Conservation (phyloP, 306 rosid species). For the Styphnolobium japonicum region DNA sequence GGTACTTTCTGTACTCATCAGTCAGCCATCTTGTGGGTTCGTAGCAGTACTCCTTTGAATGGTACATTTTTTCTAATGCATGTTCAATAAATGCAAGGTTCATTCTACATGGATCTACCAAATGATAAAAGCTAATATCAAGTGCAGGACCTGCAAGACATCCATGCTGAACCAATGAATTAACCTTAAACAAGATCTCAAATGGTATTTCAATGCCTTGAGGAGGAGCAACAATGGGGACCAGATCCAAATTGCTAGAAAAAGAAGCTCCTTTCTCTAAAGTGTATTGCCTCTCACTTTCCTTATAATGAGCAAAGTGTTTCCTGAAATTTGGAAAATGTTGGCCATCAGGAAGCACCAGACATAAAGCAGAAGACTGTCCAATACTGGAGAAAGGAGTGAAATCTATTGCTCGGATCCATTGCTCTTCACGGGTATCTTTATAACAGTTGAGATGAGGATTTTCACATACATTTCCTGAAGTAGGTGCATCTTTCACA, state of each 20-base stretch:
- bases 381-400: constrained; percentile 55
- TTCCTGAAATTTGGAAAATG: constrained; percentile 52
- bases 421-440: constrained; percentile 50
- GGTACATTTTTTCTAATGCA: constrained; percentile 51
- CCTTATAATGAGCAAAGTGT: constrained; percentile 46
- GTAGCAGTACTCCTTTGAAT: constrained; percentile 57
- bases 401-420: constrained; percentile 72
- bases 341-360: constrained; percentile 51
- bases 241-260: constrained; percentile 39
- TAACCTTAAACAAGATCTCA: constrained; percentile 54
- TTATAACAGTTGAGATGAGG: constrained; percentile 30
- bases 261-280: constrained; percentile 35
- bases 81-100: constrained; percentile 41
- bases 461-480: constrained; percentile 31
- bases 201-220: constrained; percentile 46
- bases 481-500: constrained; percentile 34
- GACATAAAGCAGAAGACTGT: constrained; percentile 60
- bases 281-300: constrained; percentile 23
- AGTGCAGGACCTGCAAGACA: constrained; percentile 64
- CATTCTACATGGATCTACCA: constrained; percentile 46
- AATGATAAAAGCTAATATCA: constrained; percentile 38
- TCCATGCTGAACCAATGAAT: constrained; percentile 54
- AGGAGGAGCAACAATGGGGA: constrained; percentile 61
- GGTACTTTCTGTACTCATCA: constrained; percentile 52
- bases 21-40: constrained; percentile 62